A percentile compares a stretch with the other conserved stretches of the same genome.
phyloP scores from a whole-genome alignment of 306 rosid species.

The Dicorynia guianensis region DNA sequence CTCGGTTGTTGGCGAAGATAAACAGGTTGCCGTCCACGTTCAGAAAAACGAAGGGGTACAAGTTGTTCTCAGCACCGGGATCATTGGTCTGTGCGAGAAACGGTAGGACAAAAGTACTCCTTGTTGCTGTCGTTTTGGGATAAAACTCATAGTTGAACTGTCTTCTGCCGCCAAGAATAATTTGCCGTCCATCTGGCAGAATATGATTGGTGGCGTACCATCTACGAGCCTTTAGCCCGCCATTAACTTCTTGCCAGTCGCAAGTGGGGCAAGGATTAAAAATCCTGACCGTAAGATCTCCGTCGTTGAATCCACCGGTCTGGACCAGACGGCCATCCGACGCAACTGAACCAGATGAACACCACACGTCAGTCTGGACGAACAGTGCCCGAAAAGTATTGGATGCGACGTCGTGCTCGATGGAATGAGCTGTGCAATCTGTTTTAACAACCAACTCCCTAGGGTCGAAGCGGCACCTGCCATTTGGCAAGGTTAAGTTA shows the following conservation, averaged over 20 bases:
- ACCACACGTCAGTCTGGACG: slow-evolving; percentile 74
- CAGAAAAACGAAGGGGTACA: slow-evolving; percentile 79
- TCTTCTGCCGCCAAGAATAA: slow-evolving; percentile 66
- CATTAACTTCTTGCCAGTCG: slow-evolving; percentile 60
- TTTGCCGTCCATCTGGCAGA: slow-evolving; percentile 70
- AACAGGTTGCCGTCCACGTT: slow-evolving; percentile 69
- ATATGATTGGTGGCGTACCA: slow-evolving; percentile 83
- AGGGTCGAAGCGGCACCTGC: slow-evolving; percentile 54
- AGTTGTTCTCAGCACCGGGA: slow-evolving; percentile 54
- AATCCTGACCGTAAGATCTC: slow-evolving; percentile 55
- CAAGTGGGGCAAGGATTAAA: slow-evolving; percentile 56
- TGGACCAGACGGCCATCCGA: slow-evolving; percentile 65
- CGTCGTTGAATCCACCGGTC: slow-evolving; percentile 79
- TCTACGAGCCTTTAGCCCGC: slow-evolving; percentile 44
- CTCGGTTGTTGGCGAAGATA: slow-evolving; percentile 71
- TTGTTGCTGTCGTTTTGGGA: slow-evolving; percentile 50
- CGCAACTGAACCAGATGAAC: slow-evolving; percentile 68
- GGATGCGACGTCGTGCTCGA: slow-evolving; percentile 66
- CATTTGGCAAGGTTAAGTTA: slow-evolving; percentile 54
- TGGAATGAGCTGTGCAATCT: slow-evolving; percentile 90
- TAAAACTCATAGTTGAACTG: slow-evolving; percentile 74
- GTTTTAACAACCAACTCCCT: slow-evolving; percentile 47
- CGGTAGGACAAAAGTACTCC: slow-evolving; percentile 39
- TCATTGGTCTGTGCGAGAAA: slow-evolving; percentile 66
- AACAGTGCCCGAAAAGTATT: slow-evolving; percentile 66